These are phyloP conservation scores for Lipomyces kockii DNA, from an alignment of 805 yeast genomes.

Conservation along the genomic window DNA sequence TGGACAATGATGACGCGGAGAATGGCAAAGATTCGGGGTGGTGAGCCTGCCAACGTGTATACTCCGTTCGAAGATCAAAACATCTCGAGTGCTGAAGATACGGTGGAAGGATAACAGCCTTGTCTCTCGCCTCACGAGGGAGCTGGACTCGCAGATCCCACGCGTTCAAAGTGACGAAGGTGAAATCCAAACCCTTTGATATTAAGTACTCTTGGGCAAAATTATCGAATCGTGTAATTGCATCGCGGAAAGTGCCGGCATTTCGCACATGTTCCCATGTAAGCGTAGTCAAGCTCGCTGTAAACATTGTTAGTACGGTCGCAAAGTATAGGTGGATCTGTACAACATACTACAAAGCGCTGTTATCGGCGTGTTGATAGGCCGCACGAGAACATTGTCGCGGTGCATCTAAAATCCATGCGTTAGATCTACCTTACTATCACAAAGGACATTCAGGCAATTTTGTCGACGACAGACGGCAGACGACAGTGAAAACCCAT, in stretches of 20 bases:
- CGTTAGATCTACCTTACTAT: neutral
- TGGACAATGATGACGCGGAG: conserved; percentile 43
- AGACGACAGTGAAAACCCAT: neutral
- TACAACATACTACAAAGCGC: conserved; percentile 46
- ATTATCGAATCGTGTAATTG: conserved; percentile 59
- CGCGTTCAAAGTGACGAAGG: conserved; percentile 67
- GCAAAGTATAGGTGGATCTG: neutral
- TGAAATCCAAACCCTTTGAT: conserved; percentile 55
- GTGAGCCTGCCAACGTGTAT: conserved; percentile 68
- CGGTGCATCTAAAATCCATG: conserved; percentile 41
- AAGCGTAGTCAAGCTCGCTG: conserved; percentile 55
- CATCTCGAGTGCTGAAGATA: conserved; percentile 76
- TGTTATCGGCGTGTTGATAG: conserved; percentile 68
- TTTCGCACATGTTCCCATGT: conserved; percentile 65
- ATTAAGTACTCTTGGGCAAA: conserved; percentile 50
- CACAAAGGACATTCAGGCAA: neutral
- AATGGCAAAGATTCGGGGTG: conserved; percentile 55
- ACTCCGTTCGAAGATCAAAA: conserved; percentile 78
- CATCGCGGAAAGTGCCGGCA: conserved; percentile 66
- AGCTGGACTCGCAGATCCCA: conserved; percentile 78
- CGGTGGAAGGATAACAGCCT: conserved; percentile 69
- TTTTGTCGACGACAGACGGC: neutral
- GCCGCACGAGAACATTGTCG: conserved; percentile 60
- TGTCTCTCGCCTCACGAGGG: conserved; percentile 80
- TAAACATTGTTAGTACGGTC: neutral